Evolutionary conservation across 2,329 filamentous ascomycete species (phyloP), one percentile per base, ranked within the genome.

Genomic region (Ophiocordyceps camponoti-floridani): DNA sequence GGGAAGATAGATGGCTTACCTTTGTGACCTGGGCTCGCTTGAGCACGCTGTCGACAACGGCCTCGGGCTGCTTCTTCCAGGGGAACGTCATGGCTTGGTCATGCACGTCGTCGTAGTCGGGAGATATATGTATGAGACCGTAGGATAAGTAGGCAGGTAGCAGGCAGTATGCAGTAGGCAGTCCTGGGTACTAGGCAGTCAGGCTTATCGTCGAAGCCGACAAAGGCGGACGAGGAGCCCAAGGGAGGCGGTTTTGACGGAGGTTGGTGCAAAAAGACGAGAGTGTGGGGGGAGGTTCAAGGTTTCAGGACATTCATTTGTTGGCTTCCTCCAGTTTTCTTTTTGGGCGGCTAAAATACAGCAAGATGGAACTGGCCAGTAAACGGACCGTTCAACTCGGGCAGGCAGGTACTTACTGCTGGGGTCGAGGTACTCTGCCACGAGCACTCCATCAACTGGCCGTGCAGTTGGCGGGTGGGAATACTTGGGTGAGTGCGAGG

Each of bases 21-120:
- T 83, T 84, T 69, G 79, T 80, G 54, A 84, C 75, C 68, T 84
- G 79, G 49, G 77, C 79, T 64, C 81, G 70, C 62, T 79, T 79
- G 56, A 84, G 69, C 46, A 85, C 78, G 61, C 75, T 75, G 59
- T 82, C 79, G 45, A 70, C 76, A 45, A 80, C 77, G 54, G 66
- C 72, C 57, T 79, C 75, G 35, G 76, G 75, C 55, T 79, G 73
- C 53, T 73, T 72, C 62, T 75, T 75, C 62, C 72, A 72, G 48
- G 74, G 72, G 52, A 75, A 78, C 19, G 40, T 23, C 74, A 78
- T 78, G 54, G 49, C 66, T 51, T 38, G 35, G 35, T 37, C 35
- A 30, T 30, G 28, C 12, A 30, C 3, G 35, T 38, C 16, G 33
- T 37, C 33, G 28, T 30, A 16, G 16, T 37, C 35, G 14, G 5